Evolutionary conservation across 441 rosid species (phyloP), one percentile per base, ranked within the genome.

Genomic region (Pelargonium myrrhifolium): DNA sequence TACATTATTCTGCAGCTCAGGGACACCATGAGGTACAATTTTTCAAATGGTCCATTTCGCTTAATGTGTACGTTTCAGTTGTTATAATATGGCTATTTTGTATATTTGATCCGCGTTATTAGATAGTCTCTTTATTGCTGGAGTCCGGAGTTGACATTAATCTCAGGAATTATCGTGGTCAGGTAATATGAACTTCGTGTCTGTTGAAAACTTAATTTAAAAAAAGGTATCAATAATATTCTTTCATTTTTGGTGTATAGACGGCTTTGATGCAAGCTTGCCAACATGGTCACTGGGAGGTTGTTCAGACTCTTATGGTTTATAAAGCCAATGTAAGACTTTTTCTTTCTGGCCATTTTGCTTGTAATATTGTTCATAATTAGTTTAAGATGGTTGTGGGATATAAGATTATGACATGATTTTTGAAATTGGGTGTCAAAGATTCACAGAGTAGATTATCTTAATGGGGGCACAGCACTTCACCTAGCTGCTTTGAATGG

Each of bases 261-360:
- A 93, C 97, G 28, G 95, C 99, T 12, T 71, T 93, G 86, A 91
- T 93, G 96, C 99, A 93, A 88, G 97, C 99, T 7, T 91, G 99
- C 83, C 80, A 96, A 72, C 89, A 93, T 49, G 99, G 99, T 35
- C 95, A 89, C 68, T 93, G 99, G 99, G 97, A 93, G 80, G 99
- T 91, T 79, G 90, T 87, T 67, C 99, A 91, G 80, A 87, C 96
- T 62, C 97, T 93, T 76, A 75, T 89, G 64, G 89, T 93, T 26
- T 91, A 80, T 77, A 76, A 90, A 80, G 90, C 97, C 83, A 93
- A 87, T 77, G 98, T 89, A 79, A 86, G 96, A 17, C 35, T 67
- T 20, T 69, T 18, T 28, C 39, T 22, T 4, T 12, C 39, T 18
- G 51, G 47, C 0, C 15, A 20, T 22, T 62, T 26, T 17, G 7